phyloP scores from a whole-genome alignment of 331 rosid genomes.

The Spiraea crenata region DNA sequence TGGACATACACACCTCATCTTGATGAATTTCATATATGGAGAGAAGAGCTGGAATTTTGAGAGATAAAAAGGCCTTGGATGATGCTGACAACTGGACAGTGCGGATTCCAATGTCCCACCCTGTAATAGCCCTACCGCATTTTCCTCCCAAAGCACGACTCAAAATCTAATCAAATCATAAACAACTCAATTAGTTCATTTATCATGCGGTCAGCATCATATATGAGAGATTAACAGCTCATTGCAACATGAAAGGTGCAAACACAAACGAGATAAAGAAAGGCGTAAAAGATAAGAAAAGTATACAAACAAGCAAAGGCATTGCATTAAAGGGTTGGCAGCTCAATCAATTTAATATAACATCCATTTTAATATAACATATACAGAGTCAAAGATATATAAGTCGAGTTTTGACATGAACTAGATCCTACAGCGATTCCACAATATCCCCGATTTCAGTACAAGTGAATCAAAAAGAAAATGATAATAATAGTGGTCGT shows the following conservation, averaged over 20 bases:
- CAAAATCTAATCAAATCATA: constrained; percentile 45
- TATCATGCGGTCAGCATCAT: not conserved
- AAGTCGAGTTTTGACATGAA: not conserved
- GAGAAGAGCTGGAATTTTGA: constrained; percentile 57
- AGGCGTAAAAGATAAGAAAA: not conserved
- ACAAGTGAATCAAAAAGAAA: not conserved
- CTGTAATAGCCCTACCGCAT: constrained; percentile 57
- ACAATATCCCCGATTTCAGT: not conserved
- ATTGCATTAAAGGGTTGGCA: not conserved
- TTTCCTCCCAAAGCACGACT: constrained; percentile 88
- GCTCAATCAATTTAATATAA: not conserved
- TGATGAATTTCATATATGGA: constrained; percentile 69
- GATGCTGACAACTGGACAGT: constrained; percentile 49
- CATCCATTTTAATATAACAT: no score
- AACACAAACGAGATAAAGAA: not conserved
- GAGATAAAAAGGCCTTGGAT: constrained; percentile 38
- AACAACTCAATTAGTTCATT: not conserved
- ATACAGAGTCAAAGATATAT: no score
- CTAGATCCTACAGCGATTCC: not conserved
- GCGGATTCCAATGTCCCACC: constrained; percentile 89
- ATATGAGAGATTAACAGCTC: not conserved
- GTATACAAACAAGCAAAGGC: not conserved
- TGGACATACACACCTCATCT: constrained; percentile 58
- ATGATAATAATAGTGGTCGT: not conserved
- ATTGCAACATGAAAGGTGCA: not conserved